Conservation (phyloP, 116 monocot species). For the Papilionanthe hybrid region DNA sequence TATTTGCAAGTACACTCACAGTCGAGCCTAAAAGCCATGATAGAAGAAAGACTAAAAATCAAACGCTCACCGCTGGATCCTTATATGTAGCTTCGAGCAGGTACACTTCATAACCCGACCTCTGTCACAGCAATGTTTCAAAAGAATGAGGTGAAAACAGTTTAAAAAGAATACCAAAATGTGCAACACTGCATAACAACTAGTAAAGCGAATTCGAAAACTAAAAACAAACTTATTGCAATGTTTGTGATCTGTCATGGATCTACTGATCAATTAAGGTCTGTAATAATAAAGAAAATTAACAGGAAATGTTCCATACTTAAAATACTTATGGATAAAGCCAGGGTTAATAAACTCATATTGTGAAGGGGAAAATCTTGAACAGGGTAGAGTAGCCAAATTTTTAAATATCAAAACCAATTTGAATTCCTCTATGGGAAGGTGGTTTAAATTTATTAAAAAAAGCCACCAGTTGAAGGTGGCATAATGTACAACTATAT, state of each 20-base stretch:
- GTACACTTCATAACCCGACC: slow-evolving; percentile 93
- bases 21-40: background rate
- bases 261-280: background rate
- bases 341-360: background rate
- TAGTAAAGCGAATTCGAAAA: background rate
- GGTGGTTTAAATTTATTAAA: background rate
- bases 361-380: background rate
- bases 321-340: background rate
- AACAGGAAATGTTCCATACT: background rate
- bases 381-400: background rate
- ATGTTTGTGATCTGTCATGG: background rate
- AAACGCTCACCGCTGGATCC: slow-evolving; percentile 73
- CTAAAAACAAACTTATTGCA: background rate
- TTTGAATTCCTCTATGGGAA: background rate
- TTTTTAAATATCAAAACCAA: background rate
- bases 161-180: background rate
- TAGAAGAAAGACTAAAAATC: no score
- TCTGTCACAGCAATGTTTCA: slow-evolving; percentile 45
- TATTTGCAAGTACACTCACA: background rate
- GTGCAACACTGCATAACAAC: background rate
- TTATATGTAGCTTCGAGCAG: slow-evolving; percentile 92
- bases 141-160: slow-evolving; percentile 6
- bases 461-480: background rate
- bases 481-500: background rate
- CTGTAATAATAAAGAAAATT: background rate